These are phyloP conservation scores for Aureobasidium sp. DNA, from an alignment of 2,329 filamentous ascomycete genomes.

Conservation along the genomic window DNA sequence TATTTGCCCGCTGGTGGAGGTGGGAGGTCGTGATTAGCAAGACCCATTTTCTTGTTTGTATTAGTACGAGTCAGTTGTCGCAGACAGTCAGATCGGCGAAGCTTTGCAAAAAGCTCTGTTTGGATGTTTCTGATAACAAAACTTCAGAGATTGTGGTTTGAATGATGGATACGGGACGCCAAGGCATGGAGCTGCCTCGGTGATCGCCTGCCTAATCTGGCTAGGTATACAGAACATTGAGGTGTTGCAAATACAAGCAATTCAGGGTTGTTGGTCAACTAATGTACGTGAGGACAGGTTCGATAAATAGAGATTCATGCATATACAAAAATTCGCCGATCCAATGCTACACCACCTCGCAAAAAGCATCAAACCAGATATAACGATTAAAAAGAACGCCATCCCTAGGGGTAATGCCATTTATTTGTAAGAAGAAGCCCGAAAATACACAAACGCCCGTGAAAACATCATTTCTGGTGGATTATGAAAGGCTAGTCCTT, in stretches of 20 bases:
- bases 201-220: slow-evolving; percentile 7
- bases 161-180: background rate
- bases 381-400: background rate
- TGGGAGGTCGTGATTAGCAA: slow-evolving; percentile 30
- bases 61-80: background rate
- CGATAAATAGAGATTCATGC: background rate
- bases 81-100: background rate
- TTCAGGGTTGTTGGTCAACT: background rate
- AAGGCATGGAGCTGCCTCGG: slow-evolving; percentile 4
- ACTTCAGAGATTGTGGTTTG: background rate
- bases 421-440: background rate
- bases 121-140: background rate
- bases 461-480: background rate
- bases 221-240: background rate
- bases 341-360: background rate
- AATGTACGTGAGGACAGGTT: background rate
- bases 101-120: background rate
- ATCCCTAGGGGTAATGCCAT: background rate
- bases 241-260: background rate
- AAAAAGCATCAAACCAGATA: background rate
- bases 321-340: slow-evolving; percentile 1
- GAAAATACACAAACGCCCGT: slow-evolving; percentile 2
- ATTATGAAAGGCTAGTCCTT: slow-evolving; percentile 41
- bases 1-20: slow-evolving; percentile 47
- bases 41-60: slow-evolving; percentile 3